Evolutionary conservation across 208 protist species (phyloP), one percentile per base, ranked within the genome.

Genomic region (Trypanosoma theileri): DNA sequence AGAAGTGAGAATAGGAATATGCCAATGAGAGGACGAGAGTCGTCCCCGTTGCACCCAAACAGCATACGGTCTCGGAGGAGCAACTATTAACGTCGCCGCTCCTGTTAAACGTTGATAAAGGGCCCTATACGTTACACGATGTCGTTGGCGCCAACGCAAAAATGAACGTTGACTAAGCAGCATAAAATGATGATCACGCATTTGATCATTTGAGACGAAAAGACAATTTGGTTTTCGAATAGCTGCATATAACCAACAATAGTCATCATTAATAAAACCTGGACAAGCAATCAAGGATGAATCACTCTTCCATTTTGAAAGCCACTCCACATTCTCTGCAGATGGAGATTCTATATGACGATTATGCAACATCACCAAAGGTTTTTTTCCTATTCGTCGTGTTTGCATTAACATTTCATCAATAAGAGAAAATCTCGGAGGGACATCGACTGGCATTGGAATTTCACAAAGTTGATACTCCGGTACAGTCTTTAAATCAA

Each of bases 141-240:
- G 86, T 0, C 86, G 77, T 69, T 92, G 89, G 13, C 89, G 81
- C 89, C 89, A 94, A 19, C 86, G 83, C 26, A 93, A 42, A 59
- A 96, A 96, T 44, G 82, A 91, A 31, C 86, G 88, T 2, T 69
- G 83, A 66, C 85, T 91, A 40, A 95, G 78, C 28, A 92, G 64
- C 28, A 71, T 64, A 61, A 94, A 94, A 67, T 94, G 86, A 63
- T 94, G 89, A 63, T 94, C 89, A 14, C 89, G 84, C 89, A 94
- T 94, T 60, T 86, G 86, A 55, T 94, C 89, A 57, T 94, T 94
- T 3, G 86, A 89, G 24, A 92, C 67, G 48, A 94, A 76, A 68
- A 73, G 79, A 22, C 73, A 84, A 42, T 78, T 74, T 1, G 77
- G 78, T 24, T 78, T 64, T 8, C 46, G 62, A 41, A 94, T 68